Evolutionary conservation across 2,329 filamentous ascomycete genomes (phyloP).

Genomic region (Helminthosporium solani): DNA sequence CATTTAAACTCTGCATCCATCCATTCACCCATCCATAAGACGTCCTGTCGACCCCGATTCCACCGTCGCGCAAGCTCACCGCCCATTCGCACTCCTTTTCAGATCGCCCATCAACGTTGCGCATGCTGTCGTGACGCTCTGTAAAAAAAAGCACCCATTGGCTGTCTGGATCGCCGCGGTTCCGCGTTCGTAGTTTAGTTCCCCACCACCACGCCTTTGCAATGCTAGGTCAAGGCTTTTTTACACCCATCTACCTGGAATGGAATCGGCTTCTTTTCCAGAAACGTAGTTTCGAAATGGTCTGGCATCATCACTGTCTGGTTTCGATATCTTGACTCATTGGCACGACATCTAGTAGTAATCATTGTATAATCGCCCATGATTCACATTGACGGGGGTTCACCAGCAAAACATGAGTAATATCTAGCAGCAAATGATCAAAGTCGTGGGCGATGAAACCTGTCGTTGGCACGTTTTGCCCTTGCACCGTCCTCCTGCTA

Average conservation of each 20-base stretch:
- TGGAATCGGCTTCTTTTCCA: too few species aligned
- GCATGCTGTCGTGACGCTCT: conserved; percentile 16
- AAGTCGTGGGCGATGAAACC: not conserved
- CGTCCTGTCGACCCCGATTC: too few species aligned
- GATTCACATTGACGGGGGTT: not conserved
- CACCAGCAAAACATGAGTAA: conserved; percentile 3
- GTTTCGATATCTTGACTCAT: conserved; percentile 5
- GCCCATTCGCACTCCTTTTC: conserved; percentile 19
- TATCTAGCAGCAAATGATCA: conserved; percentile 10
- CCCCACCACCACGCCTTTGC: not conserved
- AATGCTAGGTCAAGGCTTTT: not conserved
- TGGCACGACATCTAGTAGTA: too few species aligned
- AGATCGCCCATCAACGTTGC: conserved; percentile 16
- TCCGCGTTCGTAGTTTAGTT: too few species aligned
- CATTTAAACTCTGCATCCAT: too few species aligned
- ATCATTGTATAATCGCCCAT: not conserved
- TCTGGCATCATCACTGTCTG: conserved; percentile 1
- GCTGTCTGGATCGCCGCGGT: too few species aligned
- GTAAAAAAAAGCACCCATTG: conserved; percentile 28
- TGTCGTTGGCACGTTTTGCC: not conserved
- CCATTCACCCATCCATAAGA: too few species aligned
- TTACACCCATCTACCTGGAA: too few species aligned
- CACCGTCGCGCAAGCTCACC: conserved; percentile 17
- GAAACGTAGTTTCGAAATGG: not conserved
- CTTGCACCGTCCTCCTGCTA: not conserved